phyloP scores from a whole-genome alignment of 1,139 yeast genomes.

The Scheffersomyces lignicola region DNA sequence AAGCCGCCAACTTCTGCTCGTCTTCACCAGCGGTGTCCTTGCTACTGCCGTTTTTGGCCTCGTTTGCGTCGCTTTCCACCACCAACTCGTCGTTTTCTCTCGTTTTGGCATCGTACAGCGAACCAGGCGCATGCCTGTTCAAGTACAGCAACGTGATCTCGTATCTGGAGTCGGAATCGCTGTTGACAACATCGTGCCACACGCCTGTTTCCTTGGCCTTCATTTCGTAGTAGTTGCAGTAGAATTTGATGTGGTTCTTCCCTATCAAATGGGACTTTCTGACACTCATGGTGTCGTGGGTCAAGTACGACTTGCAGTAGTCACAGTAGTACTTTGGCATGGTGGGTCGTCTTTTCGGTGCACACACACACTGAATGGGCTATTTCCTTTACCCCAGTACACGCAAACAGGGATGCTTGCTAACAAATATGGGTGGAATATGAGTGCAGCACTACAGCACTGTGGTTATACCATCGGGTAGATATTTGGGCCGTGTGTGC shows the following conservation, averaged over 20 bases:
- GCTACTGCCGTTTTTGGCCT: neutral
- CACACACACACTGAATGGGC: no score
- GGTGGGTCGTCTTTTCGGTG: no score
- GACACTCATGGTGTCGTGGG: slow-evolving; percentile 89
- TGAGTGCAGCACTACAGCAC: no score
- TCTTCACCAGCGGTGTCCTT: slow-evolving; percentile 11
- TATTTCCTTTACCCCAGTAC: no score
- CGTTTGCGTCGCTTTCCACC: slow-evolving; percentile 18
- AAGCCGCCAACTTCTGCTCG: slow-evolving; percentile 15
- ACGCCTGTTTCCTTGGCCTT: slow-evolving; percentile 51
- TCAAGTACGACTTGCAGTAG: slow-evolving; percentile 80
- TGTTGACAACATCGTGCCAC: slow-evolving; percentile 26
- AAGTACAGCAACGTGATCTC: slow-evolving; percentile 40
- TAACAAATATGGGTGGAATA: no score
- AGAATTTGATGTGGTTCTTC: slow-evolving; percentile 70
- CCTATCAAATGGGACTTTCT: slow-evolving; percentile 82
- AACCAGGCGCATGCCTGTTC: slow-evolving; percentile 49
- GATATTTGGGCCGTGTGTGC: no score
- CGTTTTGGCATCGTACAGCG: slow-evolving; percentile 9
- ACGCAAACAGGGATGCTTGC: no score
- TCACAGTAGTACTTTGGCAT: slow-evolving; percentile 78
- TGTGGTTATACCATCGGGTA: no score
- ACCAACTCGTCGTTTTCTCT: slow-evolving; percentile 14
- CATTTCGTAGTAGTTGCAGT: slow-evolving; percentile 73
- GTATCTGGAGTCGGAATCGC: slow-evolving; percentile 32